phyloP scores from a whole-genome alignment of 1,284 basidiomycete species.

The Coniferiporia sulphurascens region DNA sequence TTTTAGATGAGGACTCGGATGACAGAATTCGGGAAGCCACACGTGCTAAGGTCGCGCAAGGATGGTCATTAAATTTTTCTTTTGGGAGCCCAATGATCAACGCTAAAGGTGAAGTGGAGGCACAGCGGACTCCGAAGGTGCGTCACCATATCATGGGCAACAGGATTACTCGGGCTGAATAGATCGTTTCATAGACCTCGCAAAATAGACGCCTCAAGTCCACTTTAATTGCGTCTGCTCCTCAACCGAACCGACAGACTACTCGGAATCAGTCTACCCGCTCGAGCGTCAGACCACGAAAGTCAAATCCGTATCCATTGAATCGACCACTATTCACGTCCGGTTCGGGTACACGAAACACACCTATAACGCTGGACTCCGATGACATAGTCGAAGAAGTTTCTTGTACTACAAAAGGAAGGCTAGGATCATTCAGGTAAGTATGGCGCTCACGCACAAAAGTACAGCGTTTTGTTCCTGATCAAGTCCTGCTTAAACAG shows the following conservation, averaged over 20 bases:
- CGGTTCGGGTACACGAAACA: neutral
- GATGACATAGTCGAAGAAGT: conserved; percentile 9
- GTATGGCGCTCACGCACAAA: neutral
- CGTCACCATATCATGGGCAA: neutral
- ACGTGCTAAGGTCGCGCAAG: neutral
- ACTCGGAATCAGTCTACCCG: neutral
- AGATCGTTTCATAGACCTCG: neutral
- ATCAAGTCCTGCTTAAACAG: neutral
- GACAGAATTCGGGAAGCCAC: neutral
- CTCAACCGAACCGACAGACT: neutral
- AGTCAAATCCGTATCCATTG: neutral
- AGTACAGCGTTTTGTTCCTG: neutral
- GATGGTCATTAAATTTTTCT: neutral
- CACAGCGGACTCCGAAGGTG: neutral
- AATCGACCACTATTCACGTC: neutral
- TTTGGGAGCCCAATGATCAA: neutral
- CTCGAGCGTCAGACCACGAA: neutral
- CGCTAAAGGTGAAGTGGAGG: neutral
- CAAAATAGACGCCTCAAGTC: neutral
- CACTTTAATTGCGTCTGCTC: neutral
- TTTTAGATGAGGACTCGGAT: neutral
- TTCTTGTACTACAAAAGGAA: neutral
- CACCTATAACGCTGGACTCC: conserved; percentile 4
- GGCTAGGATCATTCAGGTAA: conserved; percentile 11
- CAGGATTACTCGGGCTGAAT: neutral